Evolutionary conservation across 768 basidiomycete species (phyloP).

Genomic region (Mycena venus): DNA sequence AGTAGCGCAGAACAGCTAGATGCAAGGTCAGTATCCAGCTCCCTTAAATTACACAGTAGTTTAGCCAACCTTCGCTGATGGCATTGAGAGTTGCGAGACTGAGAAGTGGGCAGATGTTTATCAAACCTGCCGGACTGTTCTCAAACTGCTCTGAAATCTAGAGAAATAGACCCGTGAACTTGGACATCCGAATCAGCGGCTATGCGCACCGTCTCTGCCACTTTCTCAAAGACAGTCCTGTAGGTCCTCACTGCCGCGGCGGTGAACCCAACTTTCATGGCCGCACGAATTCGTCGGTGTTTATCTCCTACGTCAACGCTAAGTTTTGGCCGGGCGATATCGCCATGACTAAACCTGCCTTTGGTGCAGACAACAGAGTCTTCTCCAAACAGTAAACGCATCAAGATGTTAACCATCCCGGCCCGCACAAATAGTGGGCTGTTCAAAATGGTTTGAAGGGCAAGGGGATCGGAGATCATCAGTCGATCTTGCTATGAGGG

Average conservation of each 20-base stretch:
- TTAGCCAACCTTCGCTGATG: constrained; percentile 2
- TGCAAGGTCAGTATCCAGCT: too few species aligned
- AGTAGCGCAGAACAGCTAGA: neutral
- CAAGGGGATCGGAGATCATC: too few species aligned
- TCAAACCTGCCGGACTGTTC: too few species aligned
- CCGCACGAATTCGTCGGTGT: neutral
- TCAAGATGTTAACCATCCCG: neutral
- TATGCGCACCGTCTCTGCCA: neutral
- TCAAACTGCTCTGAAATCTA: neutral
- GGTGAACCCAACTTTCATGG: neutral
- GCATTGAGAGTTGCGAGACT: neutral
- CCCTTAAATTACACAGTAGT: neutral
- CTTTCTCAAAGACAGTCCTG: neutral
- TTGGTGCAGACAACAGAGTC: neutral
- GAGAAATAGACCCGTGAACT: neutral
- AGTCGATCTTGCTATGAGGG: neutral
- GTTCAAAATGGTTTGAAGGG: neutral
- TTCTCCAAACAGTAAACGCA: too few species aligned
- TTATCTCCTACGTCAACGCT: neutral
- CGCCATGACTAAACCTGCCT: neutral
- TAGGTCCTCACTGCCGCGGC: neutral
- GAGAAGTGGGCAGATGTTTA: neutral
- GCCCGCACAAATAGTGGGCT: neutral
- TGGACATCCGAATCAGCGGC: too few species aligned
- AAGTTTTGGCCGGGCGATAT: neutral